These are phyloP conservation scores for Hapsidospora chrysogenum DNA, from an alignment of 495 filamentous ascomycete genomes.

Conservation along the genomic window DNA sequence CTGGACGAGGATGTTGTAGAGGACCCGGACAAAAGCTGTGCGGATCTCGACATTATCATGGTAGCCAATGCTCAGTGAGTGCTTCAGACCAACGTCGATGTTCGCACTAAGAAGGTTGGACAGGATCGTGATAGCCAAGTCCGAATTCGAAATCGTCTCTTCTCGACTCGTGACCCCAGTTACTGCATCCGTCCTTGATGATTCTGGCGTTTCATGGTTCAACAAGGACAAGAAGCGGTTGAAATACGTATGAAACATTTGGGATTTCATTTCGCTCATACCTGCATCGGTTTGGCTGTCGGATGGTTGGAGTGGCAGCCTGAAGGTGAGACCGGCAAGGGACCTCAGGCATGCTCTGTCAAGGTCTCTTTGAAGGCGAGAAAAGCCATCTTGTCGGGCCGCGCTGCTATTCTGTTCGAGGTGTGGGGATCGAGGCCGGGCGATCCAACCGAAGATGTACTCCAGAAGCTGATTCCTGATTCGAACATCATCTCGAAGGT, in stretches of 20 bases:
- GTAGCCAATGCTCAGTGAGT: conserved; percentile 47
- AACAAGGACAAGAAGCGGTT: conserved; percentile 43
- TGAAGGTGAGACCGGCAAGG: conserved; percentile 43
- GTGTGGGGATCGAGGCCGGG: conserved; percentile 29
- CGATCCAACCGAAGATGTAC: conserved; percentile 48
- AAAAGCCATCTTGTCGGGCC: conserved; percentile 29
- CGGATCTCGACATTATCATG: conserved; percentile 49
- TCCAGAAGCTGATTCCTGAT: conserved; percentile 47
- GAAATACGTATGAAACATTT: conserved; percentile 54
- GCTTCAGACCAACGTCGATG: conserved; percentile 50
- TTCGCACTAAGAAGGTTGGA: conserved; percentile 52
- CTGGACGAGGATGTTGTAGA: conserved; percentile 50
- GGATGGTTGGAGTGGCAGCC: conserved; percentile 44
- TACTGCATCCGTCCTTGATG: conserved; percentile 20
- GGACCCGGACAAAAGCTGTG: conserved; percentile 49
- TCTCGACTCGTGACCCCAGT: conserved; percentile 21
- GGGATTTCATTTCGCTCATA: conserved; percentile 41
- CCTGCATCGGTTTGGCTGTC: conserved; percentile 43
- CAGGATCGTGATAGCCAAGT: conserved; percentile 44
- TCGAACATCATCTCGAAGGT: conserved; percentile 45
- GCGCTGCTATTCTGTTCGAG: conserved; percentile 5
- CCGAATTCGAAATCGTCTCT: conserved; percentile 30
- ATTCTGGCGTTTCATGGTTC: conserved; percentile 33
- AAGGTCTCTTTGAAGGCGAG: conserved; percentile 40
- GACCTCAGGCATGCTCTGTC: conserved; percentile 44